Percentiles rank a stretch among this genome's conserved stretches.
Evolutionary conservation across 305 asterid genomes (phyloP).

Genomic region (Euphrasia arctica): DNA sequence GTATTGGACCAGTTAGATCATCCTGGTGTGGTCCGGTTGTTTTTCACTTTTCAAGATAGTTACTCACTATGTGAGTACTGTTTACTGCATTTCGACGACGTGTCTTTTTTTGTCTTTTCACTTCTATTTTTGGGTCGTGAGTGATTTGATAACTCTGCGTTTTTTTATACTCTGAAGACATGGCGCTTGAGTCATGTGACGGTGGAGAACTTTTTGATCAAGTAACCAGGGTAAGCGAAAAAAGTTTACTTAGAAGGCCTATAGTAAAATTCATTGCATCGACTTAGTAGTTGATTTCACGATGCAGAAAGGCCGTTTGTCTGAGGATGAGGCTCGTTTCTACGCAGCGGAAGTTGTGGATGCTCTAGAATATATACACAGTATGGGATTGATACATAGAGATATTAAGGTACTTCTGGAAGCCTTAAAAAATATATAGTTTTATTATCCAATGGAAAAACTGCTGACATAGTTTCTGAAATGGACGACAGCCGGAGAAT

Average conservation of each 20-base stretch:
- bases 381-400: constrained; percentile 95
- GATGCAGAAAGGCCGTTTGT: constrained; percentile 85
- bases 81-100: constrained; percentile 8
- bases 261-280: not conserved
- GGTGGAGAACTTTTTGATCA: constrained; percentile 99
- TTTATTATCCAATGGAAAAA: constrained; percentile 10
- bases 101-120: constrained; percentile 4
- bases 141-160: constrained; percentile 28
- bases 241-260: constrained; percentile 15
- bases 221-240: constrained; percentile 73
- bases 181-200: constrained; percentile 99
- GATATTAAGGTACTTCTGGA: constrained; percentile 78
- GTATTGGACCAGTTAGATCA: constrained; percentile 98
- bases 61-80: constrained; percentile 87
- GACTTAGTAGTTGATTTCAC: constrained; percentile 17
- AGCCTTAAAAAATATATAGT: not conserved
- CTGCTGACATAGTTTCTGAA: constrained; percentile 34
- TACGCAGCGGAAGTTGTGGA: constrained; percentile 99
- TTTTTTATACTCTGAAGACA: constrained; percentile 54
- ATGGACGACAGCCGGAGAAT: constrained; percentile 85
- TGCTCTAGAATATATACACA: constrained; percentile 96
- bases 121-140: not conserved
- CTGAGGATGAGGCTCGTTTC: constrained; percentile 92
- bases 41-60: constrained; percentile 91
- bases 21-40: constrained; percentile 89